Percentiles rank a stretch among this genome's conserved stretches.
Evolutionary conservation across 805 yeast species (phyloP).

Genomic region (Lipomyces sp.): DNA sequence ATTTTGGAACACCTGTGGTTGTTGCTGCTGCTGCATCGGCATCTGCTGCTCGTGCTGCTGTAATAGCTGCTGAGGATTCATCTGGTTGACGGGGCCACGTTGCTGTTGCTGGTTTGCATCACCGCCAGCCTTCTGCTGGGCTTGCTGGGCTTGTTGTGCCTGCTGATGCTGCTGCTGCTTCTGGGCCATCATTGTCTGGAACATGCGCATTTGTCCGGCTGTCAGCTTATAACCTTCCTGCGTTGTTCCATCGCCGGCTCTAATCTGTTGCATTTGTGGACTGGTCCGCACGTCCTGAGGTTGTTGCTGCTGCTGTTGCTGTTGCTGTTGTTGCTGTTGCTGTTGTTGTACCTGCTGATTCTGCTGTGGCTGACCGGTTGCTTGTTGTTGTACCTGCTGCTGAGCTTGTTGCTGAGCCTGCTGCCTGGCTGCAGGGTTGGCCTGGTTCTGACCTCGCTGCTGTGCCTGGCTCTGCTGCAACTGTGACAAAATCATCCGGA

Average conservation of each 20-base stretch:
- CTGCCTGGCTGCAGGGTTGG: background rate
- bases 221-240: too few relatives aligned
- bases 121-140: background rate
- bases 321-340: slow-evolving; percentile 7
- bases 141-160: slow-evolving; percentile 2
- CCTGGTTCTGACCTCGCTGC: too few relatives aligned
- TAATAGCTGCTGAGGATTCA: slow-evolving; percentile 21
- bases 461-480: background rate
- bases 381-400: slow-evolving; percentile 5
- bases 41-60: background rate
- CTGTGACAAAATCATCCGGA: background rate
- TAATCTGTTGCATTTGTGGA: slow-evolving; percentile 3
- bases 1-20: background rate
- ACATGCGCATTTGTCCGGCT: background rate
- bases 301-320: slow-evolving; percentile 12
- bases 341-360: slow-evolving; percentile 7
- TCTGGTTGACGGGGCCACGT: background rate
- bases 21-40: slow-evolving; percentile 3
- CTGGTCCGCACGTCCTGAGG: too few relatives aligned
- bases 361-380: slow-evolving; percentile 7
- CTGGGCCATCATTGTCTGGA: background rate
- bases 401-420: background rate
- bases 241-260: too few relatives aligned
- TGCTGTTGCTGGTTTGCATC: too few relatives aligned
- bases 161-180: slow-evolving; percentile 27